A percentile compares a stretch with the other conserved stretches of the same genome.
phyloP scores from a whole-genome alignment of 1,284 basidiomycete species.

The Sanguinoderma infundibulare region DNA sequence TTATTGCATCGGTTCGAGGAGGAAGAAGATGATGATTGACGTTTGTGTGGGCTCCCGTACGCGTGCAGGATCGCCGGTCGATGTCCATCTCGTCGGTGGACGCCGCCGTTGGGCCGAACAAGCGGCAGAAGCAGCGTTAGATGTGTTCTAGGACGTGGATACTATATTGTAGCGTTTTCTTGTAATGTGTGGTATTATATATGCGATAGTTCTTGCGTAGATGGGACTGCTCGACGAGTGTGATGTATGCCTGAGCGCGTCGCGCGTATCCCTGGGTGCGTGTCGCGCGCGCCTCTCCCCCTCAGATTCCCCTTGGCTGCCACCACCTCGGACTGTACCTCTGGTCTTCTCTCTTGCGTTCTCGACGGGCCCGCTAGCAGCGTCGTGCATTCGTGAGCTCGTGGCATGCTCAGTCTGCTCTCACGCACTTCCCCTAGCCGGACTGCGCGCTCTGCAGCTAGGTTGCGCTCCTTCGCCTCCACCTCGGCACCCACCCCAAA shows the following conservation, averaged over 20 bases:
- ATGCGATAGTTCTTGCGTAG: not conserved
- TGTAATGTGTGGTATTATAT: slow-evolving; percentile 4
- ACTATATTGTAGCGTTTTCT: slow-evolving; percentile 1
- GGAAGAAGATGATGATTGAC: not conserved
- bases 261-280: not conserved
- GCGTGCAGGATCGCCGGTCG: slow-evolving; percentile 56
- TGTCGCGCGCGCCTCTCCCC: not conserved
- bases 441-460: not conserved
- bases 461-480: slow-evolving; percentile 7
- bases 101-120: slow-evolving; percentile 28
- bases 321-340: not conserved
- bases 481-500: slow-evolving; percentile 28
- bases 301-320: not conserved
- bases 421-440: not conserved
- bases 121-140: slow-evolving; percentile 29
- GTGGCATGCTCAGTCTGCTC: not conserved
- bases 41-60: not conserved
- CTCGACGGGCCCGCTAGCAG: not conserved
- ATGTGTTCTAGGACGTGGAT: not conserved
- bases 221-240: no score
- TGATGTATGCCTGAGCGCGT: not conserved
- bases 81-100: slow-evolving; percentile 37
- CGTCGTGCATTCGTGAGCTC: not conserved
- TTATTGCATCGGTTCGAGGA: not conserved
- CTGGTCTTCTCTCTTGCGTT: not conserved